Percentiles rank a stretch among this genome's conserved stretches.
Evolutionary conservation across 306 rosid genomes (phyloP).

Genomic region (Dryas octopetala): DNA sequence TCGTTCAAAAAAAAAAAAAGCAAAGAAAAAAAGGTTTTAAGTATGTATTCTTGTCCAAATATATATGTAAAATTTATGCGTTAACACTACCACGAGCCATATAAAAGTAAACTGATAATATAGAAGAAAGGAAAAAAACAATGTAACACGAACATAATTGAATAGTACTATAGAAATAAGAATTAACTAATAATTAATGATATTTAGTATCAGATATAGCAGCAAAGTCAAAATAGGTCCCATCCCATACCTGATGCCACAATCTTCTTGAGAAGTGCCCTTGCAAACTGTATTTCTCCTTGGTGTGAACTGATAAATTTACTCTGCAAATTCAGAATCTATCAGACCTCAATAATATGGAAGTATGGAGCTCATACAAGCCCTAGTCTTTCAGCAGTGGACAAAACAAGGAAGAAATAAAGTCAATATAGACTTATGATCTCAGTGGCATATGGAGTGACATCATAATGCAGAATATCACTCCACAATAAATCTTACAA

Average conservation of each 20-base stretch:
- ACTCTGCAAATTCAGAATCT: constrained; percentile 31
- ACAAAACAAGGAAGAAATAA: background rate
- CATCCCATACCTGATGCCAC: constrained; percentile 37
- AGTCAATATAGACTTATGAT: background rate
- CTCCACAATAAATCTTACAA: too few relatives aligned
- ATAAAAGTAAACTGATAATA: background rate
- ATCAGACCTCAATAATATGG: background rate
- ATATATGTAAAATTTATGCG: background rate
- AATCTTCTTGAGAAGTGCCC: constrained; percentile 27
- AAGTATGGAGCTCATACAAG: background rate
- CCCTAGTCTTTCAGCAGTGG: background rate
- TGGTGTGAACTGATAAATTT: constrained; percentile 47
- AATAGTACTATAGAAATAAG: background rate
- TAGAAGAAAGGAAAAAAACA: background rate
- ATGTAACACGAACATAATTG: too few relatives aligned
- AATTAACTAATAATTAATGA: too few relatives aligned
- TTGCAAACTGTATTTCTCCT: constrained; percentile 43
- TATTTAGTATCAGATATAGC: too few relatives aligned
- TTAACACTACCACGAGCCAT: background rate
- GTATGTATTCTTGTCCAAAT: background rate
- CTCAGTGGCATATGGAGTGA: constrained; percentile 9
- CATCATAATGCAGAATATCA: background rate
- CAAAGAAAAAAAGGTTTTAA: background rate
- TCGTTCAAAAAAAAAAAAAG: constrained; percentile 23
- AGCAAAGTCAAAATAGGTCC: background rate